Evolutionary conservation across 306 rosid species (phyloP), one percentile per base, ranked within the genome.

Genomic region (Corylus avellana): DNA sequence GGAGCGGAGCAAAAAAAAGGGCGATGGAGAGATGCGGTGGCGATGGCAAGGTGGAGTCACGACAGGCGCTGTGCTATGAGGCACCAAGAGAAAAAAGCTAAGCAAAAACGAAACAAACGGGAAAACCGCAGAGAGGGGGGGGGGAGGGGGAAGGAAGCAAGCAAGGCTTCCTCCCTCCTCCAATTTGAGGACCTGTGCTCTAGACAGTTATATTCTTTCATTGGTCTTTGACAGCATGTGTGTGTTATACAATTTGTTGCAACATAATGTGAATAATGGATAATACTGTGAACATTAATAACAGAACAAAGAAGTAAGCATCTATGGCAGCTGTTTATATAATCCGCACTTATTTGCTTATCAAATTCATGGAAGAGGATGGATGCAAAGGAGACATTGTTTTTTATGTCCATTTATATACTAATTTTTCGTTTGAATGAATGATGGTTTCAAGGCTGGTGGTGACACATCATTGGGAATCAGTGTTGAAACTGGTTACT

Each of bases 351-450:
- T 17, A 67, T 42, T 39, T 67, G n/a, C 42, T n/a, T 18, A 44
- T 67, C 72, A 42, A 67, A 67, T 67, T 67, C 29, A 42, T 39
- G 42, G 13, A 17, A 42, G 72, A 42, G 50, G 72, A 39, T n/a
- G 50, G 14, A 67, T 67, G 25, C 50, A 67, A 42, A 67, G 20
- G 14, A 67, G 32, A n/a, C 18, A n/a, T 42, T 67, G 51, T 42
- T 39, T 8, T 2, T 39, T 48, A 64, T 64, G 46, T 64, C 46
- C 53, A 49, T 64, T 13, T 64, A 32, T 64, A 3, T 35, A 2
- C n/a, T 37, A 13, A 16, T 32, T 35, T 16, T 35, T 35, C 22
- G 2, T 62, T 29, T 62, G n/a, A 64, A 58, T 8, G 20, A 35
- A 35, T 6, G 25, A 35, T 59, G 66, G 35, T 59, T 11, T 59